Conservation (phyloP, 306 rosid species). For the Mucuna pruriens region DNA sequence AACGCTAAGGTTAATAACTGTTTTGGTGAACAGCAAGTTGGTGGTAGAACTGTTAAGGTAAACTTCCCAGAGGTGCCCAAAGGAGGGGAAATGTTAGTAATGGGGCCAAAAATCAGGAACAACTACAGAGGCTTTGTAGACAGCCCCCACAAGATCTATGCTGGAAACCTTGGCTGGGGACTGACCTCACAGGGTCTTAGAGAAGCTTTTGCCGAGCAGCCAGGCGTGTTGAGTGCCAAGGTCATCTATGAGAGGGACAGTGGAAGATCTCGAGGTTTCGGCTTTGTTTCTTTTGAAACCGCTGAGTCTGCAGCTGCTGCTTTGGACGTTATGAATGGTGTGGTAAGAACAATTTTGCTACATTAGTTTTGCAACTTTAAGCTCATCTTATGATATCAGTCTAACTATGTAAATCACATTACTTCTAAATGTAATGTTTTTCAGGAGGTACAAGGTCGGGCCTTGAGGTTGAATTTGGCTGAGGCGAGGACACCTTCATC, state of each 20-base stretch:
- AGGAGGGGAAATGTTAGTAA: conserved; percentile 88
- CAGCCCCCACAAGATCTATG: conserved; percentile 88
- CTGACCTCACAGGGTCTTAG: conserved; percentile 74
- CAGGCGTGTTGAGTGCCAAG: conserved; percentile 84
- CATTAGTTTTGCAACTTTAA: conserved; percentile 7
- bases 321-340: conserved; percentile 70
- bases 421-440: conserved; percentile 18
- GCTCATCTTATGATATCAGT: background rate
- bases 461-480: conserved; percentile 73
- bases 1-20: conserved; percentile 28
- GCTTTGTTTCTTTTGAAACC: conserved; percentile 83
- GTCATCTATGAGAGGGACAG: conserved; percentile 76
- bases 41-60: conserved; percentile 78
- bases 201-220: conserved; percentile 81
- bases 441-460: conserved; percentile 85
- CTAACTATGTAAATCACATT: conserved; percentile 10
- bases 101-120: conserved; percentile 62
- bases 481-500: conserved; percentile 48
- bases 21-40: conserved; percentile 72
- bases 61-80: conserved; percentile 94
- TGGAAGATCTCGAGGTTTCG: conserved; percentile 87
- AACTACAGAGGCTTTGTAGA: conserved; percentile 68
- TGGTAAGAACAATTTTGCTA: conserved; percentile 61
- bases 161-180: conserved; percentile 93
- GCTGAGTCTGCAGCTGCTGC: conserved; percentile 68